A percentile compares a stretch with the other conserved stretches of the same genome.
Conservation (phyloP, 306 rosid species). For the Arachis stenosperma region DNA sequence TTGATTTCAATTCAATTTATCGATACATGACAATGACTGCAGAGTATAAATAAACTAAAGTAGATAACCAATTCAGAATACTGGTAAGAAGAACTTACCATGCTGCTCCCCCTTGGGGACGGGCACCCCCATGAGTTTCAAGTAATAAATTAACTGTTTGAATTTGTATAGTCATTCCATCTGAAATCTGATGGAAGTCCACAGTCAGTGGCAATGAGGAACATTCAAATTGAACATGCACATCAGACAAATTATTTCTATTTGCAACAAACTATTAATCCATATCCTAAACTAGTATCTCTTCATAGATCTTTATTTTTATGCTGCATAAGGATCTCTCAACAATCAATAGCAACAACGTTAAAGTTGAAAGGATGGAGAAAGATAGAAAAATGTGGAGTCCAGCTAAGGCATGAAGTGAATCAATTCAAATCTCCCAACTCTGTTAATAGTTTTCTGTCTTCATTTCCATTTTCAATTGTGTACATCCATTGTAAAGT, state of each 20-base stretch:
- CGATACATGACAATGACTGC: conserved; percentile 23
- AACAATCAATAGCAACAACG: conserved; percentile 23
- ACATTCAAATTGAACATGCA: conserved; percentile 31
- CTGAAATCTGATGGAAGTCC: conserved; percentile 74
- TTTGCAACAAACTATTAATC: too few species aligned
- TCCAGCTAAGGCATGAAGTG: too few species aligned
- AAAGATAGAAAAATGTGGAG: not conserved
- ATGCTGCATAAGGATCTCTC: not conserved
- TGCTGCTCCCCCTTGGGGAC: conserved; percentile 71
- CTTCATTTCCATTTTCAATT: too few species aligned
- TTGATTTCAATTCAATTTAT: conserved; percentile 23
- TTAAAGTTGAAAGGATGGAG: conserved; percentile 10
- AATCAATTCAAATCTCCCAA: too few species aligned
- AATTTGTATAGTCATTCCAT: conserved; percentile 96
- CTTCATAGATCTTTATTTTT: too few species aligned
- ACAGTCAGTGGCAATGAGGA: conserved; percentile 37
- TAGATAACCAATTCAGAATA: conserved; percentile 18
- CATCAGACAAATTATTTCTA: not conserved
- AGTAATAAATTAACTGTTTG: conserved; percentile 79
- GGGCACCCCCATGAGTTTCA: conserved; percentile 86
- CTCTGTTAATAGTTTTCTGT: too few species aligned
- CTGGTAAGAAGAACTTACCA: conserved; percentile 58
- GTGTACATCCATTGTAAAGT: conserved; percentile 7
- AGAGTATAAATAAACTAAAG: conserved; percentile 29
- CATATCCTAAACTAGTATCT: too few species aligned